Conservation (phyloP, 768 basidiomycete genomes). For the Lanmaoa rubissima region DNA sequence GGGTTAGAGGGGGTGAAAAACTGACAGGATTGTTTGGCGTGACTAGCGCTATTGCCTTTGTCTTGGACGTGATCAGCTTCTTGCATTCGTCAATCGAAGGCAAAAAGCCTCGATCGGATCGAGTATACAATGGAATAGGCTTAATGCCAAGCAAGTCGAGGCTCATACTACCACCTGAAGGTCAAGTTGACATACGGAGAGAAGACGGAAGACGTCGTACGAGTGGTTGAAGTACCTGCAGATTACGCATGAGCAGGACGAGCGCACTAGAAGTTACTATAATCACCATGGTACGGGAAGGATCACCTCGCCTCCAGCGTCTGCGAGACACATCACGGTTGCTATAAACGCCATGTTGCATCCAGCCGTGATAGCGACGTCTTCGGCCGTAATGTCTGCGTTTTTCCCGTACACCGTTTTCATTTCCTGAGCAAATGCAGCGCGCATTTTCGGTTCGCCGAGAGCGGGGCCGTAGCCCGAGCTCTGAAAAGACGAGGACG, state of each 20-base stretch:
- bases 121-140: constrained; percentile 52
- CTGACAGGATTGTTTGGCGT: constrained; percentile 75
- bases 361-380: constrained; percentile 68
- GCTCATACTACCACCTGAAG: constrained; percentile 52
- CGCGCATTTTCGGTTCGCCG: constrained; percentile 54
- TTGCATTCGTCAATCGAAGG: constrained; percentile 55
- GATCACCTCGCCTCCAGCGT: constrained; percentile 68
- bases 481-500: constrained; percentile 41
- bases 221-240: constrained; percentile 68
- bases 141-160: constrained; percentile 61
- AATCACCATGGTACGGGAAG: constrained; percentile 68
- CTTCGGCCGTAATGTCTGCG: constrained; percentile 48
- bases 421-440: constrained; percentile 61
- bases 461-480: constrained; percentile 59
- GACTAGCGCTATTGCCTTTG: constrained; percentile 70
- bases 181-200: not conserved
- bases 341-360: constrained; percentile 74
- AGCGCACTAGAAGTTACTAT: not conserved
- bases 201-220: constrained; percentile 29
- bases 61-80: constrained; percentile 52
- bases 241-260: not conserved
- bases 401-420: constrained; percentile 50
- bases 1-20: not conserved
- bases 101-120: constrained; percentile 51
- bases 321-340: constrained; percentile 60